These are phyloP conservation scores for Trametes gibbosa DNA, from an alignment of 768 basidiomycete genomes.

Conservation along the genomic window DNA sequence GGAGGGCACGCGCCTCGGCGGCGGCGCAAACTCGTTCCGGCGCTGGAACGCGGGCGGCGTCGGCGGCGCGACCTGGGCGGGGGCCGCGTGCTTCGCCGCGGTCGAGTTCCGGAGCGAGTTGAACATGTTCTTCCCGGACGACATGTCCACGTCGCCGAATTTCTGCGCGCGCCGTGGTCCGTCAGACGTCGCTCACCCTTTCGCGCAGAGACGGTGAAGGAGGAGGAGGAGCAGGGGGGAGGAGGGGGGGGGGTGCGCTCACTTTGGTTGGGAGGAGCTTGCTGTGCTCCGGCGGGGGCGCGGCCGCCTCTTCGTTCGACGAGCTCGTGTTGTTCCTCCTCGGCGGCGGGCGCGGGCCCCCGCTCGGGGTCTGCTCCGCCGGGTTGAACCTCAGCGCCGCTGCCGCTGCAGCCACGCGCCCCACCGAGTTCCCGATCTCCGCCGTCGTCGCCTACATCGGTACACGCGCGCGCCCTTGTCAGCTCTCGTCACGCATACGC, in stretches of 20 bases:
- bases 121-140: constrained; percentile 45
- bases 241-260: neutral
- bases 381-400: constrained; percentile 35
- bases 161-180: constrained; percentile 43
- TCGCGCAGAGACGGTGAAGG: neutral
- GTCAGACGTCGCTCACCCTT: too few species aligned
- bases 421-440: constrained; percentile 42
- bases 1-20: constrained; percentile 43
- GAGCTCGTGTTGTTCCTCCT: constrained; percentile 16
- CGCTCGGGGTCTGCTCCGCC: neutral
- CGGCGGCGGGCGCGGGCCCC: constrained; percentile 28
- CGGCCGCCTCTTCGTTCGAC: constrained; percentile 16
- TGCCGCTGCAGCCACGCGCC: constrained; percentile 58
- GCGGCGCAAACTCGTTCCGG: constrained; percentile 49
- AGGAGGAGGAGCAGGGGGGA: neutral
- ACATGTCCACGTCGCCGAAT: constrained; percentile 59
- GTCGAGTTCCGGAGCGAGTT: constrained; percentile 46
- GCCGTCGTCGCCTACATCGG: constrained; percentile 25
- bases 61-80: constrained; percentile 36
- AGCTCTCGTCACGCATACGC: too few species aligned
- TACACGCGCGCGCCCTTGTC: too few species aligned
- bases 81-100: constrained; percentile 38
- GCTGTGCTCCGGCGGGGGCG: constrained; percentile 10
- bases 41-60: constrained; percentile 42
- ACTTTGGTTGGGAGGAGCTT: constrained; percentile 26